Evolutionary conservation across 1,284 basidiomycete species (phyloP).

Genomic region (Cerrena zonata): DNA sequence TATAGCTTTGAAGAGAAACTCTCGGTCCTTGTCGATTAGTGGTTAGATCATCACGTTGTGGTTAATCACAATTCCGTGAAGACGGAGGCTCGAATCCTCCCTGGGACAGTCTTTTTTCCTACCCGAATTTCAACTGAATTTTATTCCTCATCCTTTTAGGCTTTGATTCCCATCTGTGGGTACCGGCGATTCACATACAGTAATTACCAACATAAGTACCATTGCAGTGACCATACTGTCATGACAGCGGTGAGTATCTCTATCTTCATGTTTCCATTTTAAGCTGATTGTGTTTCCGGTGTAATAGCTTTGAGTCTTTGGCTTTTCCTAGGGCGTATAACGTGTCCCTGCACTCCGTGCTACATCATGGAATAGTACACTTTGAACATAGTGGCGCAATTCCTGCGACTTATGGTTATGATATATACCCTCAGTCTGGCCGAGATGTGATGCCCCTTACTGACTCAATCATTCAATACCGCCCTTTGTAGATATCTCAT

Average conservation of each 20-base stretch:
- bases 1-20: neutral
- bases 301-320: too few species aligned
- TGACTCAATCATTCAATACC: too few species aligned
- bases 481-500: too few species aligned
- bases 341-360: too few species aligned
- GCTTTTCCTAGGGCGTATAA: too few species aligned
- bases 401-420: too few species aligned
- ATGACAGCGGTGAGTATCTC: neutral
- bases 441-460: too few species aligned
- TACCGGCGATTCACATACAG: neutral
- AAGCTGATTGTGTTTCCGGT: too few species aligned
- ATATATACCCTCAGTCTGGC: too few species aligned
- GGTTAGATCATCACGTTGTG: conserved; percentile 12
- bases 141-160: neutral
- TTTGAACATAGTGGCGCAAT: too few species aligned
- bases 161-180: neutral
- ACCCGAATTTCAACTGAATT: neutral
- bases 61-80: conserved; percentile 4
- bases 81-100: conserved; percentile 8
- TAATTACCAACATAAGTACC: neutral
- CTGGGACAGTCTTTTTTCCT: conserved; percentile 7
- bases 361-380: too few species aligned
- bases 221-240: neutral
- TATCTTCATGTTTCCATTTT: neutral
- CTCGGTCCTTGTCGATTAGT: conserved; percentile 11